Evolutionary conservation across 441 rosid species (phyloP).

Genomic region (Cnidoscolus chayamansa): DNA sequence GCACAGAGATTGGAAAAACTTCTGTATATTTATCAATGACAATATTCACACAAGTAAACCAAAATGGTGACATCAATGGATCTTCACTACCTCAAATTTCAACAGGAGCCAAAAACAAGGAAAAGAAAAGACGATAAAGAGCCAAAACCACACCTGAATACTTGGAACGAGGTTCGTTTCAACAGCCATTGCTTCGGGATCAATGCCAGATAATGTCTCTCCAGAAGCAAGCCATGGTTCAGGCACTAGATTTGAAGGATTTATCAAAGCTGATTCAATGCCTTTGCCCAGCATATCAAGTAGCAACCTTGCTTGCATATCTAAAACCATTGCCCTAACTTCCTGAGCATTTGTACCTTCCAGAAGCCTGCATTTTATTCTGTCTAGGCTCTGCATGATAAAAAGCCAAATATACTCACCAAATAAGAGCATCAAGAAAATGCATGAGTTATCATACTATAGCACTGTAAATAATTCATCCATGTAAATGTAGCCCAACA

Average conservation of each 20-base stretch:
- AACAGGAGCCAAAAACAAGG: constrained; percentile 2
- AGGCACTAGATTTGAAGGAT: constrained; percentile 84
- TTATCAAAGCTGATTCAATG: constrained; percentile 92
- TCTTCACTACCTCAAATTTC: constrained; percentile 12
- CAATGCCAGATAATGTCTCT: constrained; percentile 68
- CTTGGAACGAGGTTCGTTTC: constrained; percentile 81
- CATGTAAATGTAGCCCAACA: not conserved
- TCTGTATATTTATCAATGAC: not conserved
- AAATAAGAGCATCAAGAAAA: not conserved
- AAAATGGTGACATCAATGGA: constrained; percentile 4
- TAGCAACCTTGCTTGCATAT: constrained; percentile 97
- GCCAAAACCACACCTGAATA: constrained; percentile 65
- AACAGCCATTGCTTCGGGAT: constrained; percentile 94
- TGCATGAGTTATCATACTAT: not conserved
- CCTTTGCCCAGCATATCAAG: constrained; percentile 99
- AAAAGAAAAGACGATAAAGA: constrained; percentile 14
- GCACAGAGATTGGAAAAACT: not conserved
- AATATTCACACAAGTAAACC: constrained; percentile 10
- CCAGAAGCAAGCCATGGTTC: constrained; percentile 92
- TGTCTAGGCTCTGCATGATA: constrained; percentile 85
- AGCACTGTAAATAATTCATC: not conserved
- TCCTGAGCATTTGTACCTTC: constrained; percentile 99
- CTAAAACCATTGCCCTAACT: constrained; percentile 99
- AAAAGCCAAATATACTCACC: constrained; percentile 15
- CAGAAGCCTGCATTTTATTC: constrained; percentile 93